Percentiles rank a stretch among this genome's conserved stretches.
Evolutionary conservation across 257 asterid species (phyloP).

Genomic region (Penstemon davidsonii): DNA sequence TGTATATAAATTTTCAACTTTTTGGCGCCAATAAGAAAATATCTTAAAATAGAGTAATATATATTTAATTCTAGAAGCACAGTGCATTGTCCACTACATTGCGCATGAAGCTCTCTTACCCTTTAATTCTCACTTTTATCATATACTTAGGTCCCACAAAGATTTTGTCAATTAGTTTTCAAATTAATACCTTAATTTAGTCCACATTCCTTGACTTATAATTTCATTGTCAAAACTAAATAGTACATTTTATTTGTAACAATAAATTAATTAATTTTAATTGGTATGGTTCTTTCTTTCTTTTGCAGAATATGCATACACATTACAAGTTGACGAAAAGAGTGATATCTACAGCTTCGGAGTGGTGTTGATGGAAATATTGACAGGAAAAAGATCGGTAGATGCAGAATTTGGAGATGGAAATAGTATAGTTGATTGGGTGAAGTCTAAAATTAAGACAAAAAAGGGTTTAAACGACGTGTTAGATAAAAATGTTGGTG

Average conservation of each 20-base stretch:
- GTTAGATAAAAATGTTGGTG: conserved; percentile 69
- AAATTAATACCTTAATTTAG: background rate
- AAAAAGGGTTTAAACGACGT: conserved; percentile 46
- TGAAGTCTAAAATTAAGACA: conserved; percentile 54
- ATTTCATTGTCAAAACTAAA: background rate
- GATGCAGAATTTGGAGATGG: conserved; percentile 89
- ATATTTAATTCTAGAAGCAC: background rate
- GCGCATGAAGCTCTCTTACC: conserved; percentile 46
- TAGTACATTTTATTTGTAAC: background rate
- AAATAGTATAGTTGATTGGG: conserved; percentile 82
- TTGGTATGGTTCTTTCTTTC: background rate
- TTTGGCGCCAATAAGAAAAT: conserved; percentile 3
- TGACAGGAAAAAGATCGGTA: conserved; percentile 77
- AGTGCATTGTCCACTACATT: conserved; percentile 45
- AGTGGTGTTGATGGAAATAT: conserved; percentile 74
- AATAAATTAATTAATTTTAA: background rate
- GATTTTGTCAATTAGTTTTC: conserved; percentile 34
- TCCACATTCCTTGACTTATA: background rate
- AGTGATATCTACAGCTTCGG: conserved; percentile 95
- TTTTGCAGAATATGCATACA: conserved; percentile 79
- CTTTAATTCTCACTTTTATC: conserved; percentile 40
- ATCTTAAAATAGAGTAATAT: no score
- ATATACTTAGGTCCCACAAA: conserved; percentile 52
- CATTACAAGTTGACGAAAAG: conserved; percentile 91
- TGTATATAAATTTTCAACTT: background rate